Base-by-base conservation (phyloP, 352 stramenopile genomes). In the Globisporangium orthogonon region DNA sequence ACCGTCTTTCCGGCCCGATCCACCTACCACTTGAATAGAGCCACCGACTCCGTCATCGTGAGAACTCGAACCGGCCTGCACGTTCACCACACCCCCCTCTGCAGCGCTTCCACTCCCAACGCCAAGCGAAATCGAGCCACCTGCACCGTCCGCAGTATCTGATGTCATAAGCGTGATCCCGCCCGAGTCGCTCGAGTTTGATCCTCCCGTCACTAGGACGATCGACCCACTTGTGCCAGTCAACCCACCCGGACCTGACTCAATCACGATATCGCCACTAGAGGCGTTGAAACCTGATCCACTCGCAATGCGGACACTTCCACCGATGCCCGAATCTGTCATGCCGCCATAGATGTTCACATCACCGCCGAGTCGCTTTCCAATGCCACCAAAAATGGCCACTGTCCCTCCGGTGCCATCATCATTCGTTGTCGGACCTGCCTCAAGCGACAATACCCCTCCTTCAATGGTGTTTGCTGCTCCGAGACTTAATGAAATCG, bases 401-500 rank as follows among this genome's bases (percentile, higher is more conserved):
- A 65, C 62, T 29, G 29, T 61, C 13, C 70, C 70, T 23, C 70
- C 71, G 48, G 67, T 71, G 9, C 71, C 63, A 18, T 35, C 50
- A 4, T 1, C 1, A 37, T 66, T 67, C 11, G 39, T 52, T 41
- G 60, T 73, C 50, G 60, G 44, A 0, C 69, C 68, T 13, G 71
- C 68, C 15, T 58, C 58, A 15, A 80, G 31, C 3, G 56, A 60
- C 33, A 80, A 29, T 0, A 55, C 50, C 7, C 71, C 71, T 0
- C 71, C 71, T 15, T 43, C 47, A 9, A 58, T 35, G 9, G 57
- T 63, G 28, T 71, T 51, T 3, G 60, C 61, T 45, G 61, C 52
- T 23, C 71, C 71, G 33, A 77, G 56, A 29, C 56, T 63, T 0
- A 77, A 35, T 13, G 52, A 64, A n/a, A 80, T 66, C 14, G 53